These are phyloP conservation scores for Arthrocladium fulminans DNA, from an alignment of 2,329 filamentous ascomycete genomes.

Conservation along the genomic window DNA sequence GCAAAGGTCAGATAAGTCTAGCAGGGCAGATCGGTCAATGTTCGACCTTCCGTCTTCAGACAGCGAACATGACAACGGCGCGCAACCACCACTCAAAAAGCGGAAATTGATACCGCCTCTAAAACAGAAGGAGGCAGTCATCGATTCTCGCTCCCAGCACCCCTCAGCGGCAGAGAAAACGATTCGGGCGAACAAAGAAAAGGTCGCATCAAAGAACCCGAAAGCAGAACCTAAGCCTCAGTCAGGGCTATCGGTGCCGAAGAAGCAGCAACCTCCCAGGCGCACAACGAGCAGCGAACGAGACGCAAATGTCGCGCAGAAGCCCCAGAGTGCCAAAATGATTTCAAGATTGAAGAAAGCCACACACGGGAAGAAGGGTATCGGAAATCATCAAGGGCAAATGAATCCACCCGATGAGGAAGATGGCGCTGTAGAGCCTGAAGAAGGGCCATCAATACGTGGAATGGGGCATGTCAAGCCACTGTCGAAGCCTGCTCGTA, in stretches of 20 bases:
- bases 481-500: slow-evolving; percentile 5
- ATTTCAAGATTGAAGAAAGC: neutral
- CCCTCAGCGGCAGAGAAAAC: slow-evolving; percentile 7
- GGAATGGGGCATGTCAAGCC: too few species aligned
- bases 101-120: slow-evolving; percentile 12
- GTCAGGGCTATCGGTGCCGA: neutral
- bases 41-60: slow-evolving; percentile 24
- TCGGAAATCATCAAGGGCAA: too few species aligned
- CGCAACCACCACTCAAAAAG: slow-evolving; percentile 12
- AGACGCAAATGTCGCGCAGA: neutral
- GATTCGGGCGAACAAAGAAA: neutral
- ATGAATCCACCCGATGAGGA: too few species aligned
- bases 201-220: neutral
- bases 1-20: neutral
- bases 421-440: too few species aligned
- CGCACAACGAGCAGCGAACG: neutral
- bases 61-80: slow-evolving; percentile 13
- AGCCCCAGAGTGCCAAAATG: neutral
- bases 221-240: neutral
- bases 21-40: slow-evolving; percentile 1
- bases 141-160: neutral
- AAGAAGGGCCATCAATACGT: too few species aligned
- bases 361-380: neutral
- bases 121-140: neutral
- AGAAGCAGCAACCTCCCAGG: neutral